Base-by-base conservation (phyloP, 208 protist genomes). In the Kentomonas sorsogonicus region DNA sequence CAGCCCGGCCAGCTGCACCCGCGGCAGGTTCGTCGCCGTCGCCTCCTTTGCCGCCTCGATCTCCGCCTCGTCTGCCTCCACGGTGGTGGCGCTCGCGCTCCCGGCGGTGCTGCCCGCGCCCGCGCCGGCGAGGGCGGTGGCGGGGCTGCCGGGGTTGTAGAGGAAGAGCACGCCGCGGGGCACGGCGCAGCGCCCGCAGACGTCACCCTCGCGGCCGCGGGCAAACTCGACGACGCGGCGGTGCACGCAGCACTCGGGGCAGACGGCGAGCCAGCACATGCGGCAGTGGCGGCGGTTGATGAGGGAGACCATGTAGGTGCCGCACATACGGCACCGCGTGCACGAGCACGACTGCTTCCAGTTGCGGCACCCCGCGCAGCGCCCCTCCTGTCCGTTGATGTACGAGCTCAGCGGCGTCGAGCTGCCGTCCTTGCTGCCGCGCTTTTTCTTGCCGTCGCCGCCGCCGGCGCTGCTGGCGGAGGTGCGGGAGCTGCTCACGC, bases 261-360 rank as follows among this genome's bases (percentile, higher is more conserved):
- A 81, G 16, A 56, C 40, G 23, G 69, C 47, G 27, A 59, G 66
- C 65, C 69, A 81, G 62, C 74, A 77, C 38, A 27, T 45, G 11
- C 74, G 69, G 62, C 74, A 77, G 63, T 81, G 74, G 41, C 63
- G 63, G 26, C 67, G 63, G 22, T 53, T 60, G 26, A 44, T 46
- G 15, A 71, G 57, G 10, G 65, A 62, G 45, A 75, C 5, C 47
- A 80, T 29, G 50, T 70, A 80, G 34, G 43, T 29, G 27, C 36
- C 29, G 47, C 74, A 80, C 33, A 41, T 29, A 30, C 57, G 38
- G 54, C 68, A 76, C 50, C 59, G 64, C 27, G 72, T 64, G 58
- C 74, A 80, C 48, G 48, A 67, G 58, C 74, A 80, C 9, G 59
- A 33, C 29, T 66, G 51, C 54, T 69, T 67, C 40, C 63, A 16